Conservation (phyloP, 164 flowering plant genomes). For the Magnolia officinalis region DNA sequence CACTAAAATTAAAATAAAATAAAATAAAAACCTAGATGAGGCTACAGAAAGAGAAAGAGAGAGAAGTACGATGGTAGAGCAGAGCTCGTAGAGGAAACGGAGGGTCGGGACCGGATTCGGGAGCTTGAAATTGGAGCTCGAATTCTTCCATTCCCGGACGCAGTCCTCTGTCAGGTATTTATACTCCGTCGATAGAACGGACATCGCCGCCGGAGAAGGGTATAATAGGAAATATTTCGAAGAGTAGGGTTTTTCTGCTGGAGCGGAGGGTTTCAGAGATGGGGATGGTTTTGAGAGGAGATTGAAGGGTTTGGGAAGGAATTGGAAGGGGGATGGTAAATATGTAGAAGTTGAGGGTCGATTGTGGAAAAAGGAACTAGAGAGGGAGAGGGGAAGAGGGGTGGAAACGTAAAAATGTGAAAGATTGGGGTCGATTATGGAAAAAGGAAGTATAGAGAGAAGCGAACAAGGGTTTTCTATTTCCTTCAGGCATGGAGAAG, state of each 20-base stretch:
- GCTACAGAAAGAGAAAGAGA: neutral
- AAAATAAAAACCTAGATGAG: neutral
- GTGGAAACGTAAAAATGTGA: too few species aligned
- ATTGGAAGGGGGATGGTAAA: neutral
- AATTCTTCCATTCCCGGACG: conserved; percentile 64
- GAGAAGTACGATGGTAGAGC: conserved; percentile 52
- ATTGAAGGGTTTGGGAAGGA: neutral
- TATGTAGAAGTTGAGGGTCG: too few species aligned
- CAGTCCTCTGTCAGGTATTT: conserved; percentile 58
- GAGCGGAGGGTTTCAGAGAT: neutral
- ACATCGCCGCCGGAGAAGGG: conserved; percentile 30
- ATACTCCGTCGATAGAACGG: conserved; percentile 66
- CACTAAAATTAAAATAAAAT: neutral
- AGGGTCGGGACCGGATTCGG: conserved; percentile 53
- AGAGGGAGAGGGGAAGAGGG: too few species aligned
- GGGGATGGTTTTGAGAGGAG: neutral
- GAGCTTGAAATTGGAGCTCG: conserved; percentile 44
- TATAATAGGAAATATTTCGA: neutral
- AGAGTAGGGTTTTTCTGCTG: neutral
- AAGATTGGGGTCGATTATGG: too few species aligned
- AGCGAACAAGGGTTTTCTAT: too few species aligned
- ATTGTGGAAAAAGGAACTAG: too few species aligned
- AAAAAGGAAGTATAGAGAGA: too few species aligned
- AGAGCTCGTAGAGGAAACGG: conserved; percentile 87
- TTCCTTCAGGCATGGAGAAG: too few species aligned